Conservation (phyloP, 176 grass and related monocot species). For the Phoenix roebelenii region DNA sequence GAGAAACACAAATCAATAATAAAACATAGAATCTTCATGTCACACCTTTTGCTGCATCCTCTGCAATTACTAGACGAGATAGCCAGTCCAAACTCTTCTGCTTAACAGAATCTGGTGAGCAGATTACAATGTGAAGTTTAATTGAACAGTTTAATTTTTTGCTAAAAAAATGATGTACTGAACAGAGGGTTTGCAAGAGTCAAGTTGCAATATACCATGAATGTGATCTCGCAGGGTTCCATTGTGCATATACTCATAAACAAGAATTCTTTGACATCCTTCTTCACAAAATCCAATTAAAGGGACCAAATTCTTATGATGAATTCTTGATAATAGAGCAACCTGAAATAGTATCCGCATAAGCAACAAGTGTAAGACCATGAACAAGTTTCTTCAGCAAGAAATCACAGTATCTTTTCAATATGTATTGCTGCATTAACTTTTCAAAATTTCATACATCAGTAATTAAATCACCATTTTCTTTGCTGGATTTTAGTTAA, state of each 20-base stretch:
- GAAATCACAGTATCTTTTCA: no score
- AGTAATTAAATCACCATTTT: no score
- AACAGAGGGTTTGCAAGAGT: neutral
- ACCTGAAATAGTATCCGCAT: neutral
- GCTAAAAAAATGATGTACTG: neutral
- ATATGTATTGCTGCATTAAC: no score
- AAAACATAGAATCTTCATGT: neutral
- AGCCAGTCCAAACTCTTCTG: constrained; percentile 3
- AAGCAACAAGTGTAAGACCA: no score
- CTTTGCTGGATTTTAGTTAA: no score
- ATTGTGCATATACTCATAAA: constrained; percentile 13
- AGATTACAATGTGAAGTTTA: neutral
- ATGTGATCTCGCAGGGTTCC: constrained; percentile 7
- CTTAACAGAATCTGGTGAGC: constrained; percentile 6
- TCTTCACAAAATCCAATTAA: constrained; percentile 11
- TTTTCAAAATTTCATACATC: no score
- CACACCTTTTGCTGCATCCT: constrained; percentile 8
- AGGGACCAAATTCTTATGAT: constrained; percentile 7
- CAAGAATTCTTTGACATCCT: constrained; percentile 10
- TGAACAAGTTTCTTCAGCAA: no score
- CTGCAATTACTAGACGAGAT: constrained; percentile 6
- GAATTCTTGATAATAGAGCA: constrained; percentile 5
- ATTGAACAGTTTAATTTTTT: neutral
- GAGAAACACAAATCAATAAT: neutral
- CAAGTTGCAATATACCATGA: neutral